Percentiles rank a stretch among this genome's conserved stretches.
Conservation (phyloP, 148 eudicot species). For the Rhododendron williamsianum region DNA sequence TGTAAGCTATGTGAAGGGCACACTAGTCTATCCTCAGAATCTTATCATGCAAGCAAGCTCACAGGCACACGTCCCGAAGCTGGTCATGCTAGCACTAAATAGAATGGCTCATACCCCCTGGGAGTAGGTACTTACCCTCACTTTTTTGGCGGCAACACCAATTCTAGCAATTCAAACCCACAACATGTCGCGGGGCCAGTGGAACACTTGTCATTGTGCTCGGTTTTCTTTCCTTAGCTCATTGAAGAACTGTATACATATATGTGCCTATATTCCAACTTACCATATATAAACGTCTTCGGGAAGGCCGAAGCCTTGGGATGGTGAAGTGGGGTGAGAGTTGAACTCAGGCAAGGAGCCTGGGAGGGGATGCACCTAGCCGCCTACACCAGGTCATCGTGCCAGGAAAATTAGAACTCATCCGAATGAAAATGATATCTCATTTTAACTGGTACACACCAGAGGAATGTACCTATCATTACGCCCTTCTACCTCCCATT, state of each 20-base stretch:
- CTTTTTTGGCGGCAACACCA: background rate
- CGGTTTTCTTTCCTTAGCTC: background rate
- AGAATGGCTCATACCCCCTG: background rate
- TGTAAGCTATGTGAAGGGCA: background rate
- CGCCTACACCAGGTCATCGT: background rate
- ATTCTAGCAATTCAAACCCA: background rate
- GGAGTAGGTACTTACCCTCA: background rate
- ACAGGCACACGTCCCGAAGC: background rate
- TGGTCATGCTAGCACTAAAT: background rate
- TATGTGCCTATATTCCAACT: background rate
- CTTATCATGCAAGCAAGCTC: background rate
- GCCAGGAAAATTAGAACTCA: background rate
- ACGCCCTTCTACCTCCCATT: background rate
- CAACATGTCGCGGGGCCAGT: background rate
- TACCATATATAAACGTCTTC: background rate
- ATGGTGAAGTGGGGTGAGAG: background rate
- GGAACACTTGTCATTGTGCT: background rate
- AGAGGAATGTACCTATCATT: background rate
- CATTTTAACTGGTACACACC: background rate
- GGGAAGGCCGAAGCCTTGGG: background rate
- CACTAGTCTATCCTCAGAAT: background rate
- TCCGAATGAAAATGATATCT: background rate
- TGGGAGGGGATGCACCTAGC: background rate
- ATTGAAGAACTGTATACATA: background rate
- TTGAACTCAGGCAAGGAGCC: background rate